Percentiles rank a stretch among this genome's conserved stretches.
Conservation (phyloP, 106 monocot genomes). For the Apostasia ramifera region DNA sequence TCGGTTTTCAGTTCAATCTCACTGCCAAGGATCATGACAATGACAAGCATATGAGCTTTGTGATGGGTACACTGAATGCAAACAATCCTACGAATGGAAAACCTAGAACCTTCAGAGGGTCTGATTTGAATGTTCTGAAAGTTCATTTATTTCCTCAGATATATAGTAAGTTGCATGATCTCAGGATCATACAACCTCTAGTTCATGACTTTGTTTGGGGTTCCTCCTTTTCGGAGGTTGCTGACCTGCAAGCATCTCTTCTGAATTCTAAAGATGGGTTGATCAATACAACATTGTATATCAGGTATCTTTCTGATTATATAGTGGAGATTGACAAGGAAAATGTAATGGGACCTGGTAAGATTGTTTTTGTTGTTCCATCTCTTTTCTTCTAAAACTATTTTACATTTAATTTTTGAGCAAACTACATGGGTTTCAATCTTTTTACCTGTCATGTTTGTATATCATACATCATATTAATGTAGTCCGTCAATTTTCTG, state of each 20-base stretch:
- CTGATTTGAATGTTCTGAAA: constrained; percentile 63
- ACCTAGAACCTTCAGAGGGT: constrained; percentile 75
- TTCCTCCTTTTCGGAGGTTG: constrained; percentile 54
- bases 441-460: background rate
- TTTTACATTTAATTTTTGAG: background rate
- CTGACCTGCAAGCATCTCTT: constrained; percentile 65
- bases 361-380: constrained; percentile 1
- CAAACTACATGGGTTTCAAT: background rate
- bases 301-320: constrained; percentile 88
- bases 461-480: background rate
- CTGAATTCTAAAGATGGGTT: constrained; percentile 57
- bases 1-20: constrained; percentile 85
- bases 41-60: constrained; percentile 59
- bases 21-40: constrained; percentile 54
- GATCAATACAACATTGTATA: constrained; percentile 71
- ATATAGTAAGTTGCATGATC: constrained; percentile 44
- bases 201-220: constrained; percentile 86
- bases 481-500: background rate
- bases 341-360: constrained; percentile 70
- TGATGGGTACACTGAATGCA: constrained; percentile 58
- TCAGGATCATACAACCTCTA: constrained; percentile 77
- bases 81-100: constrained; percentile 25
- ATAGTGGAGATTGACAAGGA: constrained; percentile 78
- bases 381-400: background rate
- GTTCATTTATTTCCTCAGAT: constrained; percentile 77